A percentile compares a stretch with the other conserved stretches of the same genome.
Conservation (phyloP, 2,329 filamentous ascomycete species). For the Xylaria sp. region DNA sequence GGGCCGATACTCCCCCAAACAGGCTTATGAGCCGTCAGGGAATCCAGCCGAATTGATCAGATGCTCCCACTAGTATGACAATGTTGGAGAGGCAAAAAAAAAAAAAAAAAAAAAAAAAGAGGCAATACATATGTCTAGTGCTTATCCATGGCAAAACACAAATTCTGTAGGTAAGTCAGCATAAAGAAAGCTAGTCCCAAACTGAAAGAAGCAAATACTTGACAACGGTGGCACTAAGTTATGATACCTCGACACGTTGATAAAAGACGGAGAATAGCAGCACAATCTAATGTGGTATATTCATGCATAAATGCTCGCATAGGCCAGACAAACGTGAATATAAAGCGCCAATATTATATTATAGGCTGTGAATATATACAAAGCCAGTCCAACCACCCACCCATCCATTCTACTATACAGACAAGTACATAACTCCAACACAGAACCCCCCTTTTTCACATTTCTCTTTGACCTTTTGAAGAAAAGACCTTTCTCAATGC, state of each 20-base stretch:
- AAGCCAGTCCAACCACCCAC: not conserved
- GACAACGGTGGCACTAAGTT: too few relatives aligned
- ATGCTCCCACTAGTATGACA: not conserved
- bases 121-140: not conserved
- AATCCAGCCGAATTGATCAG: not conserved
- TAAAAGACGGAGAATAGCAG: not conserved
- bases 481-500: not conserved
- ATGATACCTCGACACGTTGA: not conserved
- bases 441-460: not conserved
- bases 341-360: not conserved
- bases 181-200: not conserved
- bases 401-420: not conserved
- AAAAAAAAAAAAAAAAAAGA: not conserved
- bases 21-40: not conserved
- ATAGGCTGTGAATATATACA: not conserved
- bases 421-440: not conserved
- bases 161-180: not conserved
- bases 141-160: slow-evolving; percentile 8
- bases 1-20: not conserved
- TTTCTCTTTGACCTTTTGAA: not conserved
- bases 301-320: too few relatives aligned
- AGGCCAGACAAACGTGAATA: not conserved
- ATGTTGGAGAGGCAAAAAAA: not conserved
- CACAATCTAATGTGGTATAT: not conserved
- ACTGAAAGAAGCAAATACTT: not conserved